Evolutionary conservation across 2,329 filamentous ascomycete genomes (phyloP).

Genomic region (Aspergillus costaricaensis): DNA sequence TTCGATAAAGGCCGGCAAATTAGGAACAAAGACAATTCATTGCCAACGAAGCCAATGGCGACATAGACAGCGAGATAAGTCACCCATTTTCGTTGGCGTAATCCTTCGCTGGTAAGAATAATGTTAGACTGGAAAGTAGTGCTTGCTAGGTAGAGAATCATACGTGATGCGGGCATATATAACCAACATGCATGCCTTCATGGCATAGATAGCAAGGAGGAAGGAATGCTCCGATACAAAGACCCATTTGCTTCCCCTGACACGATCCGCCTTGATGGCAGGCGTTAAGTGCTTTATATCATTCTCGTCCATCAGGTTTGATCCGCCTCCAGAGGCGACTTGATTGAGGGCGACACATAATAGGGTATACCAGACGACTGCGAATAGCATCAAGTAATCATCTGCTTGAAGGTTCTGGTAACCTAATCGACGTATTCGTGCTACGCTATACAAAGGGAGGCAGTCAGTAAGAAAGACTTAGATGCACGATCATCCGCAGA

Average conservation of each 20-base stretch:
- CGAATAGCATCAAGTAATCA: constrained; percentile 59
- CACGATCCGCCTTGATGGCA: constrained; percentile 44
- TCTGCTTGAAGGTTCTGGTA: constrained; percentile 56
- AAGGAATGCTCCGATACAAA: constrained; percentile 65
- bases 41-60: constrained; percentile 49
- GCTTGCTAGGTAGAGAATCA: constrained; percentile 5
- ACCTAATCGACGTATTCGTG: constrained; percentile 47
- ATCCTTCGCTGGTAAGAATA: constrained; percentile 27
- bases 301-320: constrained; percentile 59
- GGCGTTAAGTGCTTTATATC: constrained; percentile 51
- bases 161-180: constrained; percentile 56
- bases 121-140: constrained; percentile 1
- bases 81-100: constrained; percentile 39
- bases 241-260: constrained; percentile 62
- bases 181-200: constrained; percentile 57
- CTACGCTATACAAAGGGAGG: constrained; percentile 31
- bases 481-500: background rate
- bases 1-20: constrained; percentile 53
- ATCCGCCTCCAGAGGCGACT: constrained; percentile 57
- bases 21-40: constrained; percentile 54
- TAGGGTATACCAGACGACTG: constrained; percentile 58
- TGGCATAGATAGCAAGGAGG: constrained; percentile 55
- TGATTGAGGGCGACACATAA: constrained; percentile 58
- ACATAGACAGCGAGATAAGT: constrained; percentile 47
- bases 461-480: constrained; percentile 3